A percentile compares a stretch with the other conserved stretches of the same genome.
Conservation (phyloP, 352 stramenopile genomes). For the Discostella stelligera region DNA sequence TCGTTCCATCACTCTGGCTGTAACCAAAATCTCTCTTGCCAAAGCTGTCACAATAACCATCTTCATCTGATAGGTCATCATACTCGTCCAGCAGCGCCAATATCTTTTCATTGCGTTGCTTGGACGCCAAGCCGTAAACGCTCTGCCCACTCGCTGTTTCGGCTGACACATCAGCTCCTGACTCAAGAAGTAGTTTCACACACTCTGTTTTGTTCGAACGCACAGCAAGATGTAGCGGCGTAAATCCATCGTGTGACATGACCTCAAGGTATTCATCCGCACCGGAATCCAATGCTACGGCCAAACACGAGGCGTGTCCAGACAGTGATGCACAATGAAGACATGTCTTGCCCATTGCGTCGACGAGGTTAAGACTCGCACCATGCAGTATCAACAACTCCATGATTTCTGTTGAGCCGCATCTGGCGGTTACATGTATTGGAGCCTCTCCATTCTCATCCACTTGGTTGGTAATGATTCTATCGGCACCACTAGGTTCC, state of each 20-base stretch:
- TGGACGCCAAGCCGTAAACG: conserved; percentile 32
- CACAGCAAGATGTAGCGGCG: conserved; percentile 42
- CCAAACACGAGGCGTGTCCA: conserved; percentile 38
- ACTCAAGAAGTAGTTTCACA: conserved; percentile 35
- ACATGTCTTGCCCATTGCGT: conserved; percentile 39
- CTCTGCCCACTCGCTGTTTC: conserved; percentile 25
- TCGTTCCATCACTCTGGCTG: neutral
- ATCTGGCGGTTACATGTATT: conserved; percentile 46
- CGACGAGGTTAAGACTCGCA: conserved; percentile 46
- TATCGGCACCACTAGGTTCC: conserved; percentile 28
- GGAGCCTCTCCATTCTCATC: conserved; percentile 54
- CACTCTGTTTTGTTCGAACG: conserved; percentile 41
- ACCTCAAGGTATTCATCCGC: conserved; percentile 50
- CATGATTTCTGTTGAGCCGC: conserved; percentile 37
- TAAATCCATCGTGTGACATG: conserved; percentile 34
- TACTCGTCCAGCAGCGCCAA: conserved; percentile 41
- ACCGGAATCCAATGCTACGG: conserved; percentile 41
- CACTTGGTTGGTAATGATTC: conserved; percentile 54
- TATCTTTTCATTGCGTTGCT: conserved; percentile 24
- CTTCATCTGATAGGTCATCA: conserved; percentile 8
- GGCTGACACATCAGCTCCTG: conserved; percentile 31
- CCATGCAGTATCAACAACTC: conserved; percentile 44
- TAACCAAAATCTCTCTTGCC: conserved; percentile 14
- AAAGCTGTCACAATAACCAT: conserved; percentile 4
- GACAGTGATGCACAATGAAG: conserved; percentile 42